These are phyloP conservation scores for Myochromella boudieri DNA, from an alignment of 768 basidiomycete species.

Conservation along the genomic window DNA sequence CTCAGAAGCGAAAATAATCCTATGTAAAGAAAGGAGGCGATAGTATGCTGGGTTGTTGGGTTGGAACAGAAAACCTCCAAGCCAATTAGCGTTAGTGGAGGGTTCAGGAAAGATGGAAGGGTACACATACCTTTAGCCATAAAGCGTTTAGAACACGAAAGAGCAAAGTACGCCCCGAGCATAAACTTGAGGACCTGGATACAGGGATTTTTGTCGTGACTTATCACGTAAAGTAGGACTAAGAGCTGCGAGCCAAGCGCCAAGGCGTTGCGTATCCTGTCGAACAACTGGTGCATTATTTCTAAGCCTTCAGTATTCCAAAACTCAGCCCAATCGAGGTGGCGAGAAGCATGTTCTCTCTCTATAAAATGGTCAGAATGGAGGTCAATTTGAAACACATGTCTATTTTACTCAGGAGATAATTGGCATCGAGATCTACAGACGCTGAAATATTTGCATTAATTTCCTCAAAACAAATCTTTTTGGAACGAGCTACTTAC, in stretches of 20 bases:
- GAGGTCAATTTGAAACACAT: neutral
- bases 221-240: constrained; percentile 21
- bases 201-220: constrained; percentile 16
- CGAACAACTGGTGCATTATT: constrained; percentile 25
- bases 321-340: constrained; percentile 25
- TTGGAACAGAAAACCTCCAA: constrained; percentile 40
- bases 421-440: constrained; percentile 20
- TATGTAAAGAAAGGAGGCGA: constrained; percentile 36
- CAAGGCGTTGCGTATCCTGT: constrained; percentile 20
- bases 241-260: constrained; percentile 26
- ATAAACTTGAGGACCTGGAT: constrained; percentile 25
- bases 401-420: constrained; percentile 18
- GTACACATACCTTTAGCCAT: neutral
- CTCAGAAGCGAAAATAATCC: constrained; percentile 41
- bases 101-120: neutral
- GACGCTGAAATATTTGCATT: constrained; percentile 18
- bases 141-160: neutral
- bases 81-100: neutral
- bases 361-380: neutral
- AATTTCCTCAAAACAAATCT: neutral
- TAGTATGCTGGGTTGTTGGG: constrained; percentile 34
- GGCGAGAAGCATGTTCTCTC: constrained; percentile 10
- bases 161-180: constrained; percentile 23
- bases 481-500: constrained; percentile 18
- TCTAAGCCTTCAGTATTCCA: constrained; percentile 34